A percentile compares a stretch with the other conserved stretches of the same genome.
These are phyloP conservation scores for Candida michaelii DNA, from an alignment of 805 yeast species.

Conservation along the genomic window DNA sequence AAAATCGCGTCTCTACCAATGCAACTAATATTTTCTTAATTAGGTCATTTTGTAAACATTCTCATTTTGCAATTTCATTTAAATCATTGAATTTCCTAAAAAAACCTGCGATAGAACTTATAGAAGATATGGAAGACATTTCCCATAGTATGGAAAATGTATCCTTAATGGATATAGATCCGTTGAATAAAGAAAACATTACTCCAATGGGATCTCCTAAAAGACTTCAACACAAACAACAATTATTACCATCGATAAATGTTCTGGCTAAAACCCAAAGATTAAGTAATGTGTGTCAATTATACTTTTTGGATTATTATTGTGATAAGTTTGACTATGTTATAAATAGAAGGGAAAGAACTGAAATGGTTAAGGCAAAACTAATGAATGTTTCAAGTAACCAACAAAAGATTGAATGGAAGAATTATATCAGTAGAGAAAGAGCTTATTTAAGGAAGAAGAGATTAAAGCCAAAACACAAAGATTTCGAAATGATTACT, in stretches of 20 bases:
- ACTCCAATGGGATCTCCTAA: constrained; percentile 25
- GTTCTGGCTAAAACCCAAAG: constrained; percentile 77
- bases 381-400: constrained; percentile 52
- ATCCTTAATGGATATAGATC: constrained; percentile 44
- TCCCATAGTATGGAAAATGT: constrained; percentile 46
- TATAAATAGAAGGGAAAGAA: constrained; percentile 79
- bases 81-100: constrained; percentile 4
- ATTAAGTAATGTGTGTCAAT: constrained; percentile 85
- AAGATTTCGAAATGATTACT: constrained; percentile 93
- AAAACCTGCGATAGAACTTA: not conserved
- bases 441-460: constrained; percentile 81
- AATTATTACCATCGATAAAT: constrained; percentile 16
- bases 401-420: constrained; percentile 56
- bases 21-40: constrained; percentile 6
- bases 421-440: constrained; percentile 78
- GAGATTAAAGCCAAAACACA: constrained; percentile 87
- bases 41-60: constrained; percentile 12
- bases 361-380: constrained; percentile 64
- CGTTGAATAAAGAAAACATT: constrained; percentile 38
- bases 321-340: constrained; percentile 95
- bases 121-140: constrained; percentile 28
- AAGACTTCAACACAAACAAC: constrained; percentile 31
- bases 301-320: constrained; percentile 92
- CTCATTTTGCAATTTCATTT: not conserved
- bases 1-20: constrained; percentile 1